Percentiles rank a stretch among this genome's conserved stretches.
Evolutionary conservation across 164 flowering plant species (phyloP).

Genomic region (Piper longum): DNA sequence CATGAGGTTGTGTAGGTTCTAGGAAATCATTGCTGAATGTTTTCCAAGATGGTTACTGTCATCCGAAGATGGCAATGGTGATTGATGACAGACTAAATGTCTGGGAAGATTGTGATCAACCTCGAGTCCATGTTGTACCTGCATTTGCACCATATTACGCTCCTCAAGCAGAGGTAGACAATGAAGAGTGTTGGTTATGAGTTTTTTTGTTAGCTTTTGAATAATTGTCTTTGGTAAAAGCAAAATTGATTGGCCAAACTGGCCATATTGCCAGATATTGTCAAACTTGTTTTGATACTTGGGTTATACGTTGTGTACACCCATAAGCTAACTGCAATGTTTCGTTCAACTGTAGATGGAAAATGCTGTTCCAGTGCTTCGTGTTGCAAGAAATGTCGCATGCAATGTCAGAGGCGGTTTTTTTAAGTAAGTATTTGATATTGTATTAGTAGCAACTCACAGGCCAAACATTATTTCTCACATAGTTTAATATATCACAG

Average conservation of each 20-base stretch:
- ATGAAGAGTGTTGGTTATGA: neutral
- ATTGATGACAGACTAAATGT: conserved; percentile 93
- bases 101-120: conserved; percentile 95
- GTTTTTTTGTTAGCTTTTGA: neutral
- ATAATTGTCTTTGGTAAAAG: neutral
- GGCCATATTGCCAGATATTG: too few species aligned
- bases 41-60: conserved; percentile 68
- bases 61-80: conserved; percentile 98
- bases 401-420: conserved; percentile 93
- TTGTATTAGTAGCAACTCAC: neutral
- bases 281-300: neutral
- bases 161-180: conserved; percentile 91
- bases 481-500: conserved; percentile 18
- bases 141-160: conserved; percentile 92
- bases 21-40: conserved; percentile 81
- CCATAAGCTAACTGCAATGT: neutral
- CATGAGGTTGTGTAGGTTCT: conserved; percentile 29
- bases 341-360: conserved; percentile 39
- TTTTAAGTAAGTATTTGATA: conserved; percentile 53
- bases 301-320: neutral
- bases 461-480: neutral
- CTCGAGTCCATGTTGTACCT: conserved; percentile 95
- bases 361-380: conserved; percentile 78
- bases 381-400: conserved; percentile 97
- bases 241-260: too few species aligned